Evolutionary conservation across 2,329 filamentous ascomycete genomes (phyloP), one percentile per base, ranked within the genome.

Genomic region (Colletotrichum somersetense): DNA sequence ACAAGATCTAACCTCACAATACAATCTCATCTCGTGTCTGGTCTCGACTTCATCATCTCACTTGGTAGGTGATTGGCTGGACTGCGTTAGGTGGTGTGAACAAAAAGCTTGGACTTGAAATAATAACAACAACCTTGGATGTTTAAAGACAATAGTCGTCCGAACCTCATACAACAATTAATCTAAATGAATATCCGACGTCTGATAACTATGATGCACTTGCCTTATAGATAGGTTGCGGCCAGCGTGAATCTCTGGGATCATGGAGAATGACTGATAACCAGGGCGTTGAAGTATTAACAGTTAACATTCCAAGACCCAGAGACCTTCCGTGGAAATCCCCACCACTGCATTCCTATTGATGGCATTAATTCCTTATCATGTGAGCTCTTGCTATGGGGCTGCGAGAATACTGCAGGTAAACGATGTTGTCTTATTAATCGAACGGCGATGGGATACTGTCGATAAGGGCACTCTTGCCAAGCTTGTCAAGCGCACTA

Each of bases 181-280:
- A 46, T n/a, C 2, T 1, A 10, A 20, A 46, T 46, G 6, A n/a
- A 10, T 14, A n/a, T 46, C 0, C 1, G n/a, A n/a, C 18, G 1
- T 46, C 3, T 7, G 18, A 2, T 18, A 7, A 7, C 1, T n/a
- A 46, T 3, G 3, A 46, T 7, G n/a, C 20, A 8, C 3, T 2
- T n/a, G 8, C 0, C 3, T 3, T 50, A 12, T 3, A 50, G 20
- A 23, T 50, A 5, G n/a, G 5, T 6, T 11, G n/a, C 4, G 18
- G 10, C n/a, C 6, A 23, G 23, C 4, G n/a, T 23, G 10, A 26
- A 23, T 23, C n/a, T n/a, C 46, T 12, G 6, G 3, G 2, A 11
- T 12, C 10, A 5, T 23, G 46, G 12, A 23, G 20, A 12, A 23
- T 12, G 10, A 11, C 20, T 23, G 46, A 11, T 11, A 5, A 12